A percentile compares a stretch with the other conserved stretches of the same genome.
phyloP scores from a whole-genome alignment of 371 early-diverging fungal species.

The Coemansia sp. region DNA sequence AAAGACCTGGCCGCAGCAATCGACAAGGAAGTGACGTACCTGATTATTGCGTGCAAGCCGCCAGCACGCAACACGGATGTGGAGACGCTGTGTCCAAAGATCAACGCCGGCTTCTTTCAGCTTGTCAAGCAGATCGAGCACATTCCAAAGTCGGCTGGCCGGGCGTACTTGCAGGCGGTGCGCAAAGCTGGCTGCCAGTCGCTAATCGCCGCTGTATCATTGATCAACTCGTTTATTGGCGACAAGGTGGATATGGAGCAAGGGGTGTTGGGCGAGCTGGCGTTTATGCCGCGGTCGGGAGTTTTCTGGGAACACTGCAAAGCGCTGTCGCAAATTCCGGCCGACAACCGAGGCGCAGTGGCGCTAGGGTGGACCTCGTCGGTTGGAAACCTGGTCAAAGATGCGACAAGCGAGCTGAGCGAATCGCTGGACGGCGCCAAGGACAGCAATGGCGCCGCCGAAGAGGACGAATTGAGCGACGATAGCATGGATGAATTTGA shows the following conservation, averaged over 20 bases:
- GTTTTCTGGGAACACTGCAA: slow-evolving; percentile 50
- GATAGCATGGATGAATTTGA: slow-evolving; percentile 45
- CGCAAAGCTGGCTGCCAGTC: slow-evolving; percentile 33
- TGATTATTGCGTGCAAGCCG: slow-evolving; percentile 47
- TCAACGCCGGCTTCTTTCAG: slow-evolving; percentile 42
- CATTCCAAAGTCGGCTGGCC: slow-evolving; percentile 38
- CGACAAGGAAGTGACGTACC: slow-evolving; percentile 44
- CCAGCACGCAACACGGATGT: slow-evolving; percentile 41
- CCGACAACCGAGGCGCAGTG: slow-evolving; percentile 35
- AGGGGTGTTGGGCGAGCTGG: slow-evolving; percentile 20
- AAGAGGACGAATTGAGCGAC: slow-evolving; percentile 16
- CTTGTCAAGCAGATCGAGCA: slow-evolving; percentile 31
- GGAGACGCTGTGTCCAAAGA: slow-evolving; percentile 40
- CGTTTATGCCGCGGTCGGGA: slow-evolving; percentile 31
- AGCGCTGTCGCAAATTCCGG: slow-evolving; percentile 35
- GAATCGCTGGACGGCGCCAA: slow-evolving; percentile 24
- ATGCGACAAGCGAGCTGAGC: slow-evolving; percentile 34
- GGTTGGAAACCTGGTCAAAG: slow-evolving; percentile 30
- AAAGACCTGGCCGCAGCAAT: slow-evolving; percentile 33
- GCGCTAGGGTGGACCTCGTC: slow-evolving; percentile 13
- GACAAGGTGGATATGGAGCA: slow-evolving; percentile 28
- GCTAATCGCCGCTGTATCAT: slow-evolving; percentile 19
- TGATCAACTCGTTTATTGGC: slow-evolving; percentile 40
- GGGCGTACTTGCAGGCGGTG: slow-evolving; percentile 29
- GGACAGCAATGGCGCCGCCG: background rate